These are phyloP conservation scores for Fusarium sterilihyphosum DNA, from an alignment of 2,329 filamentous ascomycete species.

Conservation along the genomic window DNA sequence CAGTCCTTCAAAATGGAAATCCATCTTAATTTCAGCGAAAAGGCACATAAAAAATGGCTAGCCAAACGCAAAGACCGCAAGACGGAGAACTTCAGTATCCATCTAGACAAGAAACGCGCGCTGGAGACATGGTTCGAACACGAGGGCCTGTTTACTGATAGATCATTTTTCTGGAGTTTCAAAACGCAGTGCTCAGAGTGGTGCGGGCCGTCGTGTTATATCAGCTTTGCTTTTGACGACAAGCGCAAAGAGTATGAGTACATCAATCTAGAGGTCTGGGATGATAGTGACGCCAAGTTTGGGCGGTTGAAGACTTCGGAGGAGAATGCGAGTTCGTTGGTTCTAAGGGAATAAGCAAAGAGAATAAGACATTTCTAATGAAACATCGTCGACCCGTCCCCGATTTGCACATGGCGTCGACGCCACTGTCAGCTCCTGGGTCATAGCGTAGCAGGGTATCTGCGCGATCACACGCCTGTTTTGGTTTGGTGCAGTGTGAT, in stretches of 20 bases:
- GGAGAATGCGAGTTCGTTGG: not conserved
- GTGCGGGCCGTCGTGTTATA: not conserved
- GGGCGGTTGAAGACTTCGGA: not conserved
- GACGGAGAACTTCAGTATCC: slow-evolving; percentile 5
- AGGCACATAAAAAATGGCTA: slow-evolving; percentile 1
- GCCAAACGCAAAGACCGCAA: not conserved
- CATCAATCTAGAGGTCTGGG: not conserved
- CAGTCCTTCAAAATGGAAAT: not conserved
- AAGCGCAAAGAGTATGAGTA: not conserved
- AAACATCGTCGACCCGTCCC: not conserved
- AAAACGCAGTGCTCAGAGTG: not conserved
- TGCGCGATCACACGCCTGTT: not conserved
- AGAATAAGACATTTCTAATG: not conserved
- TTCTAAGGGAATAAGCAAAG: not conserved
- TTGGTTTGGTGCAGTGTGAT: not conserved
- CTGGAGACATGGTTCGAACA: slow-evolving; percentile 10
- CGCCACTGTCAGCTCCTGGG: not conserved
- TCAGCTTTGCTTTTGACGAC: not conserved
- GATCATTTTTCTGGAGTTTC: slow-evolving; percentile 11
- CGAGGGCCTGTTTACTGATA: not conserved
- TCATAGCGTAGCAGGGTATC: not conserved
- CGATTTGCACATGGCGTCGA: not conserved
- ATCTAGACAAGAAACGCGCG: slow-evolving; percentile 5
- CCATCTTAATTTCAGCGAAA: not conserved
- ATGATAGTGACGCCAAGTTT: not conserved